Evolutionary conservation across 73 alveolate species (phyloP).

Genomic region (Tetrahymena borealis): DNA sequence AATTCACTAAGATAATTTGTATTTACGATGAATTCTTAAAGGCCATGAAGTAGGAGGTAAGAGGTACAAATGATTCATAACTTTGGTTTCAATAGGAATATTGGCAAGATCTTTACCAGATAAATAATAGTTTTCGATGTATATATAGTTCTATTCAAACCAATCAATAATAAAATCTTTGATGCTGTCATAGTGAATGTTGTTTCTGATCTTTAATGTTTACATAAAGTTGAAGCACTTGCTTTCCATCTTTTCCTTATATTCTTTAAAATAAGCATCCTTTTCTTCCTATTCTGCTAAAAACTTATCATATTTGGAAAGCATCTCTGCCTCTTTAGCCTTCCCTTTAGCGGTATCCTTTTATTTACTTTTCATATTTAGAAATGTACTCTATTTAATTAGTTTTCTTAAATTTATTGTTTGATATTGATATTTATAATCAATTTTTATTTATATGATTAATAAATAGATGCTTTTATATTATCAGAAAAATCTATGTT

Average conservation of each 20-base stretch:
- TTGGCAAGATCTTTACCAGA: not conserved
- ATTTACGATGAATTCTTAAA: not conserved
- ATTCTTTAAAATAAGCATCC: not conserved
- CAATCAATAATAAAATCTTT: not conserved
- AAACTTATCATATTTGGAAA: no score
- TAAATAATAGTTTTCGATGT: not conserved
- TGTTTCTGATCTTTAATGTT: not conserved
- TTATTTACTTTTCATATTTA: no score
- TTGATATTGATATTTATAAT: no score
- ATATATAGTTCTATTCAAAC: not conserved
- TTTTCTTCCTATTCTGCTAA: no score
- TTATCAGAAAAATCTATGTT: no score
- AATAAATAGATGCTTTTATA: no score
- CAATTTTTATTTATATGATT: no score
- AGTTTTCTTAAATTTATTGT: no score
- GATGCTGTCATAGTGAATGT: not conserved
- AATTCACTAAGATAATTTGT: not conserved
- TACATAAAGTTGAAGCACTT: not conserved
- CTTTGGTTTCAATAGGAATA: not conserved
- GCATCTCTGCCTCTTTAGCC: no score
- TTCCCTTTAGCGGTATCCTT: no score
- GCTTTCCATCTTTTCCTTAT: not conserved
- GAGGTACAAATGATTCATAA: not conserved
- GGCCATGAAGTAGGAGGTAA: not conserved
- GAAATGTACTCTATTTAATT: no score